Evolutionary conservation across 176 grass and related monocot species (phyloP).

Genomic region (Puccinellia tenuiflora): DNA sequence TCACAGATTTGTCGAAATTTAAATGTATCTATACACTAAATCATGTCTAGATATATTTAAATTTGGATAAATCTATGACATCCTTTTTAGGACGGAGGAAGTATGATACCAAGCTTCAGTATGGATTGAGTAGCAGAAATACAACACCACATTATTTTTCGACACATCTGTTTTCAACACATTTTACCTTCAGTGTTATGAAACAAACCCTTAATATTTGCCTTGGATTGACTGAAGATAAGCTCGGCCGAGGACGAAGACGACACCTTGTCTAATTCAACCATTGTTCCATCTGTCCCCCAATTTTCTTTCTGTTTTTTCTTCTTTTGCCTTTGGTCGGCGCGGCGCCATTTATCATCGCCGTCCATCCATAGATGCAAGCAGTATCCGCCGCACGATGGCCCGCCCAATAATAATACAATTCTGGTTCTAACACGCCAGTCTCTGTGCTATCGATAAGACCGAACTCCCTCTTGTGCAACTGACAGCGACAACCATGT

Average conservation of each 20-base stretch:
- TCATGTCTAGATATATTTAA: no score
- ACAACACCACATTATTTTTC: neutral
- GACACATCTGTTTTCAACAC: no score
- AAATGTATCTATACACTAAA: no score
- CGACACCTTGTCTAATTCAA: neutral
- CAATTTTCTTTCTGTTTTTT: neutral
- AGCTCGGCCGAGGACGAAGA: neutral
- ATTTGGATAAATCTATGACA: no score
- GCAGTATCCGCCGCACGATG: neutral
- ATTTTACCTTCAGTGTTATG: no score
- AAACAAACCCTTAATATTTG: neutral
- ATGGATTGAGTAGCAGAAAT: neutral
- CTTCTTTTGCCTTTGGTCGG: neutral
- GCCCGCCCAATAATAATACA: neutral
- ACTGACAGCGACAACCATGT: constrained; percentile 25
- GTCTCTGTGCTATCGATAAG: neutral
- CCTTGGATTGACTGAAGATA: neutral
- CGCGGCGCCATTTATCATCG: neutral
- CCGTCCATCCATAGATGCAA: neutral
- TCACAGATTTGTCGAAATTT: no score
- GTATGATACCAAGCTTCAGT: neutral
- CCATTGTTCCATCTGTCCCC: neutral
- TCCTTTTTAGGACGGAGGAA: no score
- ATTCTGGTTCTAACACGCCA: neutral
- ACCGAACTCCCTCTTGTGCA: constrained; percentile 17